Evolutionary conservation across 2,329 filamentous ascomycete species (phyloP).

Genomic region (Helicocarpus griseus): DNA sequence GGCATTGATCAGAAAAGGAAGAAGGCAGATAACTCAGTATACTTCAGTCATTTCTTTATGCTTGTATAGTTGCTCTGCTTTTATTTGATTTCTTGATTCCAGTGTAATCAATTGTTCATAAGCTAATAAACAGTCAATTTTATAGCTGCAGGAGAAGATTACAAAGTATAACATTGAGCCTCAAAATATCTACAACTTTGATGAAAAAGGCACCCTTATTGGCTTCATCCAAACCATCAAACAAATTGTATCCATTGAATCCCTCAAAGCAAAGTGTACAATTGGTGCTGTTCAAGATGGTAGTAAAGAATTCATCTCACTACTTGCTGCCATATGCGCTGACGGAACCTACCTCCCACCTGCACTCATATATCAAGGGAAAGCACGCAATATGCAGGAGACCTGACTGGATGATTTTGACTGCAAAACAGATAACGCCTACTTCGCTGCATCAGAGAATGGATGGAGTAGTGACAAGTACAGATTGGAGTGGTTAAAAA

Average conservation of each 20-base stretch:
- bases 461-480: slow-evolving; percentile 5
- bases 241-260: slow-evolving; percentile 2
- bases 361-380: slow-evolving; percentile 2
- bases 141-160: slow-evolving; percentile 2
- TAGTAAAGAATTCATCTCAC: slow-evolving; percentile 1
- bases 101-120: too few species aligned
- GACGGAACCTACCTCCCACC: not conserved
- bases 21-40: slow-evolving; percentile 5
- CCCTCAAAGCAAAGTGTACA: not conserved
- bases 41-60: slow-evolving; percentile 4
- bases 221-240: not conserved
- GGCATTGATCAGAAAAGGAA: slow-evolving; percentile 4
- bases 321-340: not conserved
- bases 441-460: slow-evolving; percentile 5
- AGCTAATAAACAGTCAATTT: not conserved
- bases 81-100: not conserved
- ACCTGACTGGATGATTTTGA: slow-evolving; percentile 1
- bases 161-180: slow-evolving; percentile 4
- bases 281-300: not conserved
- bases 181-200: slow-evolving; percentile 8
- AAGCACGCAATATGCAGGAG: slow-evolving; percentile 1
- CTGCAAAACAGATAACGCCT: not conserved
- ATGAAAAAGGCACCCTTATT: slow-evolving; percentile 7
- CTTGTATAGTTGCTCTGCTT: not conserved
- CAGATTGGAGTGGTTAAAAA: slow-evolving; percentile 2